A percentile compares a stretch with the other conserved stretches of the same genome.
phyloP scores from a whole-genome alignment of 495 filamentous ascomycete genomes.

The Cladorrhinum samala region DNA sequence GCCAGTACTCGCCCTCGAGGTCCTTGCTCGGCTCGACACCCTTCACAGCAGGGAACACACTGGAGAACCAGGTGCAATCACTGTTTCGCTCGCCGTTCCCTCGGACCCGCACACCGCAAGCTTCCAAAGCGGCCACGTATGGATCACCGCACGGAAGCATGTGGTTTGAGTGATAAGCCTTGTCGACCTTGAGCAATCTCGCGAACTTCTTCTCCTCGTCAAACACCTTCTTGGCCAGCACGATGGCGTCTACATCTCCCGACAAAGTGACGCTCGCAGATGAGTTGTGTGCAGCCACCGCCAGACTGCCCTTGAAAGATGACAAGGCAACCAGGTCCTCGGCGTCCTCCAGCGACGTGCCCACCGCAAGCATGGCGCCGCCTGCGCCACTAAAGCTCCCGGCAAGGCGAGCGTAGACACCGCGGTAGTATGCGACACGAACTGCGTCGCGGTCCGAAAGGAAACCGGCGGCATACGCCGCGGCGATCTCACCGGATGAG shows the following conservation, averaged over 20 bases:
- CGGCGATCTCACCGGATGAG: conserved; percentile 54
- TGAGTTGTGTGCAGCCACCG: not conserved
- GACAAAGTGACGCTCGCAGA: not conserved
- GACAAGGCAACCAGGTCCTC: not conserved
- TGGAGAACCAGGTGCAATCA: not conserved
- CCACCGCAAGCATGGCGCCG: conserved; percentile 42
- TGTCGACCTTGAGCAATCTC: conserved; percentile 27
- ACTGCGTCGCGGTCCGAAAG: conserved; percentile 39
- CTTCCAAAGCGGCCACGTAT: not conserved
- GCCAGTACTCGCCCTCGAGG: not conserved
- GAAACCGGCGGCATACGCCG: conserved; percentile 35
- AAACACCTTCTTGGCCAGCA: not conserved
- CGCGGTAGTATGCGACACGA: conserved; percentile 41
- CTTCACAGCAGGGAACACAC: not conserved
- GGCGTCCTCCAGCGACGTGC: conserved; percentile 23
- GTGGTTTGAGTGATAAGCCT: conserved; percentile 38
- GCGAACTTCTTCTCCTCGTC: not conserved
- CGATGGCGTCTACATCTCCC: not conserved
- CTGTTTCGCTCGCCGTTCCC: not conserved
- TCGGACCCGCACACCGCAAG: not conserved
- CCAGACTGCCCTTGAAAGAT: not conserved
- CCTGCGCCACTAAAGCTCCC: conserved; percentile 1
- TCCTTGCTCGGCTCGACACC: not conserved
- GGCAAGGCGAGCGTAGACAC: conserved; percentile 19
- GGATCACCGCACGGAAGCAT: not conserved